These are phyloP conservation scores for Claviceps digitariae DNA, from an alignment of 2,329 filamentous ascomycete genomes.

Conservation along the genomic window DNA sequence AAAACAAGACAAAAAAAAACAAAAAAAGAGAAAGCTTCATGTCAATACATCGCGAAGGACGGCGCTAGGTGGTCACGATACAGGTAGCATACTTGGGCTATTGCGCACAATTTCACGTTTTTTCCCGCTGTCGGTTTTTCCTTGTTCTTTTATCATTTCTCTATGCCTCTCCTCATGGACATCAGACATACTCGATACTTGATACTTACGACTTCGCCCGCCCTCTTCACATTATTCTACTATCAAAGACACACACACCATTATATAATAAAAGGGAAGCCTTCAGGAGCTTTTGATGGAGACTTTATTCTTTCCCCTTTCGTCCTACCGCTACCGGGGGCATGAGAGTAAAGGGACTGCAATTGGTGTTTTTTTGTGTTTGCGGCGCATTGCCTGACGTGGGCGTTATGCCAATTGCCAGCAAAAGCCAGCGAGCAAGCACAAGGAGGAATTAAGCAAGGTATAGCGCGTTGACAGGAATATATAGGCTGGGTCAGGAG, in stretches of 20 bases:
- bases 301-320: neutral
- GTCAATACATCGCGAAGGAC: conserved; percentile 26
- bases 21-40: conserved; percentile 13
- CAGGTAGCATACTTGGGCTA: conserved; percentile 22
- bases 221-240: conserved; percentile 1
- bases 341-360: neutral
- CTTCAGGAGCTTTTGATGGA: neutral
- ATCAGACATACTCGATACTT: neutral
- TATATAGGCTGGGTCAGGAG: conserved; percentile 14
- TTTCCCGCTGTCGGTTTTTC: conserved; percentile 11
- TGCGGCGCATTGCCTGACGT: conserved; percentile 1
- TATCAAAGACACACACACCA: neutral
- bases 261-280: conserved; percentile 2
- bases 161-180: conserved; percentile 8
- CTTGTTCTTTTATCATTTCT: conserved; percentile 11
- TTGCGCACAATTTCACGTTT: conserved; percentile 15
- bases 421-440: conserved; percentile 3
- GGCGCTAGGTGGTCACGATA: conserved; percentile 23
- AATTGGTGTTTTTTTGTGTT: neutral
- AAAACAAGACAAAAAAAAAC: conserved; percentile 9
- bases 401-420: neutral
- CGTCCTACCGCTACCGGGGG: neutral
- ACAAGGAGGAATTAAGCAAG: neutral
- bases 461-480: conserved; percentile 5
- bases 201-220: neutral